phyloP scores from a whole-genome alignment of 2,329 filamentous ascomycete species.

The Talaromyces sp. region DNA sequence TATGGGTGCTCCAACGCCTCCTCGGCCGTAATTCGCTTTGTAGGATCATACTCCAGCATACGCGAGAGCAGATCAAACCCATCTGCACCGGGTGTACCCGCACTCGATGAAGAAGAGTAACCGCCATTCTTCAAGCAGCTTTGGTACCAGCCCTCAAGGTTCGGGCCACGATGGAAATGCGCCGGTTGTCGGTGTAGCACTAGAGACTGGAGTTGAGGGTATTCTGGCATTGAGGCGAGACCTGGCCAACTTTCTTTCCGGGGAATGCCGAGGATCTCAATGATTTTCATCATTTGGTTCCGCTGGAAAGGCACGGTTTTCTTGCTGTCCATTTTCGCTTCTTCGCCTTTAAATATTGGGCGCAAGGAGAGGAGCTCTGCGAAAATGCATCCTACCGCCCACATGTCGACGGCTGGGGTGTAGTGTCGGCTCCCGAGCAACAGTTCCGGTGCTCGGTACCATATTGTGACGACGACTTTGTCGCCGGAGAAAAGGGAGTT shows the following conservation, averaged over 20 bases:
- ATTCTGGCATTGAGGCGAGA: conserved; percentile 84
- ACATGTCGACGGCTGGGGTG: conserved; percentile 94
- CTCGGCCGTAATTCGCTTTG: conserved; percentile 82
- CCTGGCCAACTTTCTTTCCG: conserved; percentile 88
- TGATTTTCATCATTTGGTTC: conserved; percentile 99
- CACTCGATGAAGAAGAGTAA: conserved; percentile 52
- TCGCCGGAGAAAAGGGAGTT: conserved; percentile 91
- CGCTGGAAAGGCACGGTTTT: conserved; percentile 96
- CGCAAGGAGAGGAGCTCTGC: conserved; percentile 86
- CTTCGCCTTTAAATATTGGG: conserved; percentile 97
- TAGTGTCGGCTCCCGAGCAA: conserved; percentile 93
- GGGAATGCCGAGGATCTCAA: conserved; percentile 91
- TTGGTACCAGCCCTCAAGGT: conserved; percentile 80
- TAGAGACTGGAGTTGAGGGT: conserved; percentile 65
- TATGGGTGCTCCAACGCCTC: conserved; percentile 89
- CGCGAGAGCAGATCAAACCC: conserved; percentile 81
- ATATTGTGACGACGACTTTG: conserved; percentile 98
- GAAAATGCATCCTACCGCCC: conserved; percentile 98
- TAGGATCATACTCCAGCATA: conserved; percentile 89
- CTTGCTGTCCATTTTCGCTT: conserved; percentile 98
- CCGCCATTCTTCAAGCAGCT: conserved; percentile 65
- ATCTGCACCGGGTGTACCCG: conserved; percentile 67
- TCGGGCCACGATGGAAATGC: conserved; percentile 56
- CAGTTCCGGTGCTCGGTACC: conserved; percentile 95
- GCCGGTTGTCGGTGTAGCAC: conserved; percentile 48